A percentile compares a stretch with the other conserved stretches of the same genome.
These are phyloP conservation scores for Vigna angularis DNA, from an alignment of 306 rosid species.

Conservation along the genomic window DNA sequence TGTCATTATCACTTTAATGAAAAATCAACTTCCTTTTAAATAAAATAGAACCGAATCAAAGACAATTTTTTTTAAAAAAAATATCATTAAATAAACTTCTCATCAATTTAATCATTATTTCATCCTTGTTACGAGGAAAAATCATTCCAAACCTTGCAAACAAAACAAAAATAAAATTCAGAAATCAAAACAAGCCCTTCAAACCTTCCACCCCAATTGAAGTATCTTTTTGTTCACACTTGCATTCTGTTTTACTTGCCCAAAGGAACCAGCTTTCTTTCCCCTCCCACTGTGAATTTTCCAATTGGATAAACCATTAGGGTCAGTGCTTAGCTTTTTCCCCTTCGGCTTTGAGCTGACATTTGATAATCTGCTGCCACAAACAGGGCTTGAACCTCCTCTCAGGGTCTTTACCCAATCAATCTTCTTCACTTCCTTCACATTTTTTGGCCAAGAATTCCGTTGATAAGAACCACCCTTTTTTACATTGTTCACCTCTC, in stretches of 20 bases:
- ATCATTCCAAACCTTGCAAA: not conserved
- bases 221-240: constrained; percentile 33
- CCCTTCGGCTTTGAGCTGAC: constrained; percentile 33
- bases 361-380: constrained; percentile 29
- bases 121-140: not conserved
- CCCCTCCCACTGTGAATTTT: constrained; percentile 24
- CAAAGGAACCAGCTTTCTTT: not conserved
- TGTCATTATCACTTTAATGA: too few relatives aligned
- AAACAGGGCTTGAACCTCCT: constrained; percentile 43
- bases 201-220: constrained; percentile 55
- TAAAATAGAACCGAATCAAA: too few relatives aligned
- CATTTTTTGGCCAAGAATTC: constrained; percentile 31
- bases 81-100: too few relatives aligned
- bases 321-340: not conserved
- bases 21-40: too few relatives aligned
- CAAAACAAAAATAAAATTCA: not conserved
- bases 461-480: constrained; percentile 39
- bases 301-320: not conserved
- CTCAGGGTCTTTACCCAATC: constrained; percentile 71
- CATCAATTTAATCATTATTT: too few relatives aligned
- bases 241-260: not conserved
- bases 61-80: too few relatives aligned
- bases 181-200: constrained; percentile 15
- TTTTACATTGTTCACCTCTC: constrained; percentile 52
- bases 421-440: constrained; percentile 49